A percentile compares a stretch with the other conserved stretches of the same genome.
These are phyloP conservation scores for Pyricularia sp. DNA, from an alignment of 2,329 filamentous ascomycete genomes.

Conservation along the genomic window DNA sequence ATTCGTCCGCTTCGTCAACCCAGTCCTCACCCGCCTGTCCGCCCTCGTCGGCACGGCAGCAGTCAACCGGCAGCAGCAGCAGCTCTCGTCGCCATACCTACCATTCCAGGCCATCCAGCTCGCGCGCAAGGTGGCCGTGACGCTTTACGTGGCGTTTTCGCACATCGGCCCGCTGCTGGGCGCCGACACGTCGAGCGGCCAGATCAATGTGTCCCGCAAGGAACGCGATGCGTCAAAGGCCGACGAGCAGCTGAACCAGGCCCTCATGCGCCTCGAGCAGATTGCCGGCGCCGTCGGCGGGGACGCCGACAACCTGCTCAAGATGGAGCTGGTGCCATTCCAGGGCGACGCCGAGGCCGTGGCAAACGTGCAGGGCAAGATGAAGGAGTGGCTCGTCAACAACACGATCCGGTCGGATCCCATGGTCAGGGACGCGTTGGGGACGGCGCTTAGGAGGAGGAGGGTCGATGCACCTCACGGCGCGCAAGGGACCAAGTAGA, in stretches of 20 bases:
- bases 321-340: constrained; percentile 72
- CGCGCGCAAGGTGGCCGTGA: constrained; percentile 62
- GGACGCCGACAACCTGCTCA: constrained; percentile 59
- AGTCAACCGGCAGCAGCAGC: constrained; percentile 11
- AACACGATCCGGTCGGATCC: constrained; percentile 70
- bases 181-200: constrained; percentile 18
- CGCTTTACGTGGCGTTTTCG: constrained; percentile 69
- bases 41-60: constrained; percentile 6
- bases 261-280: constrained; percentile 53
- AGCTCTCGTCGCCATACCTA: constrained; percentile 45
- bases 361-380: constrained; percentile 51
- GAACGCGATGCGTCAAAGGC: constrained; percentile 25
- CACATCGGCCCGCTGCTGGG: constrained; percentile 61
- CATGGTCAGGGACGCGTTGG: constrained; percentile 71
- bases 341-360: constrained; percentile 55
- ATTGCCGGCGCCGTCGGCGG: constrained; percentile 46
- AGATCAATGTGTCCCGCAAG: constrained; percentile 14
- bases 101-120: constrained; percentile 76
- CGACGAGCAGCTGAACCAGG: constrained; percentile 38
- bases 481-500: constrained; percentile 36
- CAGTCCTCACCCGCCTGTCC: constrained; percentile 20
- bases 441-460: constrained; percentile 49
- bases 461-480: constrained; percentile 50
- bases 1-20: constrained; percentile 19
- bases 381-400: constrained; percentile 79